Conservation (phyloP, 2,329 filamentous ascomycete species). For the Cadophora sp. region DNA sequence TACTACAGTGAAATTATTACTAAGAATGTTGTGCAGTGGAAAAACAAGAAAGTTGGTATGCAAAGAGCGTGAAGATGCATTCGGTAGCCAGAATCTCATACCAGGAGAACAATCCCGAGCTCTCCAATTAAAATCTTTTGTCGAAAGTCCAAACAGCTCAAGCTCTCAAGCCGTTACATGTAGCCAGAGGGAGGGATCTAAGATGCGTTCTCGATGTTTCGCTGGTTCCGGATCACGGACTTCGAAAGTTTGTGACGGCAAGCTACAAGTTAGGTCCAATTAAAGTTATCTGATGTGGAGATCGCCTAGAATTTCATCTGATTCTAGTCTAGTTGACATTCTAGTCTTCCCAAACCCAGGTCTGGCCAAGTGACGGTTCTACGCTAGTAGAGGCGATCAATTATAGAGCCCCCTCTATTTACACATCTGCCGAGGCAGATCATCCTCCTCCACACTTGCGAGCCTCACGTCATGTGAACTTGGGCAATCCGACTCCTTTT, state of each 20-base stretch:
- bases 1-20: not conserved
- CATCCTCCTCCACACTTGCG: not conserved
- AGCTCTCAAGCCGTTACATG: not conserved
- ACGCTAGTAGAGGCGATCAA: not conserved
- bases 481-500: not conserved
- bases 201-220: not conserved
- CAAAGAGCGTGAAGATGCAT: conserved; percentile 4
- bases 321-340: not conserved
- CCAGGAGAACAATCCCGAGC: no score
- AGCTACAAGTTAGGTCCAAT: not conserved
- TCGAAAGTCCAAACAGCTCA: not conserved
- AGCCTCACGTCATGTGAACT: conserved; percentile 4
- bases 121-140: not conserved
- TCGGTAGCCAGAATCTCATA: not conserved
- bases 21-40: conserved; percentile 19
- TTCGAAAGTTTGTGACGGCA: not conserved
- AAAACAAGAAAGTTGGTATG: conserved; percentile 21
- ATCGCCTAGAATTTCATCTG: not conserved
- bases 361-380: not conserved
- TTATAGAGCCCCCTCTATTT: not conserved
- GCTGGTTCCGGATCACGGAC: not conserved
- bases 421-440: conserved; percentile 14
- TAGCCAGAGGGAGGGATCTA: not conserved
- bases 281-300: not conserved
- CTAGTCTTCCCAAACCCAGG: not conserved